Evolutionary conservation across 2,329 filamentous ascomycete species (phyloP).

Genomic region (Pseudocercospora musae): DNA sequence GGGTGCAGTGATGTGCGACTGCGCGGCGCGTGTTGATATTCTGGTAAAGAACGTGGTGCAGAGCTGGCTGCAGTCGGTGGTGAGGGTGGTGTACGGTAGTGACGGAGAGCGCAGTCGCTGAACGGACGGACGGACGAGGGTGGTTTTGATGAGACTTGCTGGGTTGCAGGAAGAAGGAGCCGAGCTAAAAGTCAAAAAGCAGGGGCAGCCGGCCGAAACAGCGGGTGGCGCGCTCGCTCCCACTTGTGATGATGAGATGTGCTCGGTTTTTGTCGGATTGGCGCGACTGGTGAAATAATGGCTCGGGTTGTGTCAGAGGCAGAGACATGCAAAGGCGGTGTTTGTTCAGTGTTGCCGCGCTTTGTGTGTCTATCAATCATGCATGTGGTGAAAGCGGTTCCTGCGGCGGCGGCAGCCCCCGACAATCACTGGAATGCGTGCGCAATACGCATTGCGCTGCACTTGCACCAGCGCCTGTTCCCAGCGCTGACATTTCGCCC

Average conservation of each 20-base stretch:
- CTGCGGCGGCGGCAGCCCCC: too few relatives aligned
- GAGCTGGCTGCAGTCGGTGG: constrained; percentile 15
- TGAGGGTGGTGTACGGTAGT: background rate
- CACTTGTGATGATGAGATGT: background rate
- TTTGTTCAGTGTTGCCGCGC: background rate
- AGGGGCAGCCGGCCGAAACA: background rate
- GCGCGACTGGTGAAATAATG: background rate
- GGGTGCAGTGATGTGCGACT: constrained; percentile 18
- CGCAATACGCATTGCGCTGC: too few relatives aligned
- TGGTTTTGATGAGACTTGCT: background rate
- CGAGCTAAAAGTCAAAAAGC: background rate
- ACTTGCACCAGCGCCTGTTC: too few relatives aligned
- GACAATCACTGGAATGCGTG: background rate
- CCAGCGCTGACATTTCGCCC: too few relatives aligned
- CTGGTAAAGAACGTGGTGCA: constrained; percentile 16
- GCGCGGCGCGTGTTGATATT: constrained; percentile 12
- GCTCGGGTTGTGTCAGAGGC: background rate
- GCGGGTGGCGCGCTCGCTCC: background rate
- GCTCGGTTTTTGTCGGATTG: background rate
- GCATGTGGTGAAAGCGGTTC: background rate
- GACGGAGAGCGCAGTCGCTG: background rate
- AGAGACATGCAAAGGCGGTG: background rate
- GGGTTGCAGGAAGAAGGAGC: background rate
- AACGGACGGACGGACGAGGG: background rate
- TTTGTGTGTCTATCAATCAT: background rate